A percentile compares a stretch with the other conserved stretches of the same genome.
Evolutionary conservation across 352 stramenopile genomes (phyloP).

Genomic region (Phytopythium chamaehyphon): DNA sequence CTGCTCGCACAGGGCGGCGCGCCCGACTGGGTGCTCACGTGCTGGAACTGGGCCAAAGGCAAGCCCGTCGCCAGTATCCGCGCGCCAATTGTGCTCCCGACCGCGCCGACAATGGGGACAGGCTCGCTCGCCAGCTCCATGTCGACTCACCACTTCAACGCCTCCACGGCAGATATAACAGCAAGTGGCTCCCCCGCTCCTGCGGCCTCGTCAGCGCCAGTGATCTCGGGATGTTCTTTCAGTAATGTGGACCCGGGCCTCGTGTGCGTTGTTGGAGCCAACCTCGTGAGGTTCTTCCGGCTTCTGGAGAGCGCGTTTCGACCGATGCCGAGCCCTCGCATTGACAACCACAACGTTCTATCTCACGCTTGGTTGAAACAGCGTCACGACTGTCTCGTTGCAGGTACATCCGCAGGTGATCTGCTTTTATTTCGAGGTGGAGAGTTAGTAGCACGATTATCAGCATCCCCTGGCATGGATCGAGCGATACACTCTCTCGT

Average conservation of each 20-base stretch:
- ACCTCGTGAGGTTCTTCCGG: constrained; percentile 88
- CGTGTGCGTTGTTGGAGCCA: constrained; percentile 77
- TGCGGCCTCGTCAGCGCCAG: background rate
- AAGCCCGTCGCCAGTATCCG: constrained; percentile 82
- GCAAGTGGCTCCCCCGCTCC: constrained; percentile 6
- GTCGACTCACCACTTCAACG: constrained; percentile 15
- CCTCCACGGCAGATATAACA: constrained; percentile 8
- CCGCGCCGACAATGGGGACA: constrained; percentile 27
- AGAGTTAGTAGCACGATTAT: constrained; percentile 57
- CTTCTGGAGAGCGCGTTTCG: constrained; percentile 86
- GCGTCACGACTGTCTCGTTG: constrained; percentile 85
- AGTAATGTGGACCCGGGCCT: constrained; percentile 88
- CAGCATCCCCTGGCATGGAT: constrained; percentile 44
- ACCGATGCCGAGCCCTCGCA: constrained; percentile 73
- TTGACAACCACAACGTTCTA: constrained; percentile 73
- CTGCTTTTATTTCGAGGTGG: constrained; percentile 86
- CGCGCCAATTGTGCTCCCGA: constrained; percentile 46
- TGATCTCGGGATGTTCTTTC: constrained; percentile 82
- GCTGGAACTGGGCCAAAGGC: constrained; percentile 92
- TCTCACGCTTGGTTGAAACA: constrained; percentile 90
- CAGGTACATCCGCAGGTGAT: constrained; percentile 77
- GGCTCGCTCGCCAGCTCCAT: constrained; percentile 29
- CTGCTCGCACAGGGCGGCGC: constrained; percentile 85
- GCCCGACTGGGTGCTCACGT: constrained; percentile 86
- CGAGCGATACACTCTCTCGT: constrained; percentile 53